Percentiles rank a stretch among this genome's conserved stretches.
phyloP scores from a whole-genome alignment of 176 grass and related monocot genomes.

The Hyparrhenia diplandra region DNA sequence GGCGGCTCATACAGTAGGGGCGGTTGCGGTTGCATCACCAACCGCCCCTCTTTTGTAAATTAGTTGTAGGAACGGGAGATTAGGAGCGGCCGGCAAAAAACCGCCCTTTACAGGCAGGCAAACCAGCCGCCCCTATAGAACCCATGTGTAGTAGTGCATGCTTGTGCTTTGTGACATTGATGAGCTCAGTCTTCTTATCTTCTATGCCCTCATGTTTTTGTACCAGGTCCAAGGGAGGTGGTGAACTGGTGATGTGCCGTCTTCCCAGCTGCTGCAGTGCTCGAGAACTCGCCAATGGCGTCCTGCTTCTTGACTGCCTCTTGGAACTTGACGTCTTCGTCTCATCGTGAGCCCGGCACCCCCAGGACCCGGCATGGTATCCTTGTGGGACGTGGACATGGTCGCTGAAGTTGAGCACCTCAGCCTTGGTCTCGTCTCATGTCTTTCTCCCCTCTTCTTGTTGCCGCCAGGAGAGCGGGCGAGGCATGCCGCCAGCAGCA shows the following conservation, averaged over 20 bases:
- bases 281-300: background rate
- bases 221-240: slow-evolving; percentile 37
- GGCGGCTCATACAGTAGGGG: too few species aligned
- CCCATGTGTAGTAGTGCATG: too few species aligned
- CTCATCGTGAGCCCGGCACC: slow-evolving; percentile 44
- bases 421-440: slow-evolving; percentile 26
- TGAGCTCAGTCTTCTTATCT: slow-evolving; percentile 27
- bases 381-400: slow-evolving; percentile 54
- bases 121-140: too few species aligned
- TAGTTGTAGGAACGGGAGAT: too few species aligned
- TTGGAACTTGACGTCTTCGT: slow-evolving; percentile 67
- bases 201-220: slow-evolving; percentile 34
- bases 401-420: slow-evolving; percentile 53
- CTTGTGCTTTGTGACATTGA: slow-evolving; percentile 35
- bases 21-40: too few species aligned
- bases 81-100: too few species aligned
- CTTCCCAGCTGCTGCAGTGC: background rate
- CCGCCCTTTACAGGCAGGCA: too few species aligned
- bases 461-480: slow-evolving; percentile 59
- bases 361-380: slow-evolving; percentile 19
- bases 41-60: too few species aligned
- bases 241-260: slow-evolving; percentile 5
- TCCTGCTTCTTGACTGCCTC: slow-evolving; percentile 49
- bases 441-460: slow-evolving; percentile 54
- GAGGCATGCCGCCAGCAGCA: slow-evolving; percentile 63